These are phyloP conservation scores for Microsporum ferrugineum DNA, from an alignment of 2,329 filamentous ascomycete genomes.

Conservation along the genomic window DNA sequence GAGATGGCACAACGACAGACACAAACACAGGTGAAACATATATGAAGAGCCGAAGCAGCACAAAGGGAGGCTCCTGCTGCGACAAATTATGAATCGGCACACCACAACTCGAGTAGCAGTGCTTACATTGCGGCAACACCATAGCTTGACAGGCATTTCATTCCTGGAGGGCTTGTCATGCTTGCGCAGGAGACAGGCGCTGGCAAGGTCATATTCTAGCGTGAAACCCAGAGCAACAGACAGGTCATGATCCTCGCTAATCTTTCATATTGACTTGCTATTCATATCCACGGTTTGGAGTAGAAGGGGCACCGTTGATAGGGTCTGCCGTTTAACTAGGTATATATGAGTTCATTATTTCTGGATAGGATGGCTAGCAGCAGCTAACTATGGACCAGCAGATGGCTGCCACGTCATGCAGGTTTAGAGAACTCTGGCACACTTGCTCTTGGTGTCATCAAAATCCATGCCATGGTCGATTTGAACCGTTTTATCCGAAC, in stretches of 20 bases:
- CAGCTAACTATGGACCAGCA: slow-evolving; percentile 10
- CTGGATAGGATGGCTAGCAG: neutral
- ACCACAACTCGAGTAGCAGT: neutral
- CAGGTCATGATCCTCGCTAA: neutral
- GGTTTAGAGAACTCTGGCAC: slow-evolving; percentile 7
- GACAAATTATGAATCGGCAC: too few species aligned
- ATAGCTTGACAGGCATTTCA: neutral
- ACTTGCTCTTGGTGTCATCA: slow-evolving; percentile 3
- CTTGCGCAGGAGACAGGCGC: neutral
- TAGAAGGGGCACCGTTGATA: neutral
- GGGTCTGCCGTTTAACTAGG: neutral
- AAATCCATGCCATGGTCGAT: slow-evolving; percentile 9
- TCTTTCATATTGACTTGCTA: neutral
- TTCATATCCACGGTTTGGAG: neutral
- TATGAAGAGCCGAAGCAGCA: too few species aligned
- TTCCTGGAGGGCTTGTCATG: neutral
- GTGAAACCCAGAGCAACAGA: neutral
- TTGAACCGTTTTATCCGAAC: slow-evolving; percentile 1
- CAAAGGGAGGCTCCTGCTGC: too few species aligned
- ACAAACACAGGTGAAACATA: too few species aligned
- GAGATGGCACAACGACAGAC: too few species aligned
- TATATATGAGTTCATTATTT: neutral
- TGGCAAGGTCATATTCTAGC: neutral
- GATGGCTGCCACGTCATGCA: slow-evolving; percentile 15
- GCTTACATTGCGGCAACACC: neutral